phyloP scores from a whole-genome alignment of 495 filamentous ascomycete species.

The Xylaria grammica region DNA sequence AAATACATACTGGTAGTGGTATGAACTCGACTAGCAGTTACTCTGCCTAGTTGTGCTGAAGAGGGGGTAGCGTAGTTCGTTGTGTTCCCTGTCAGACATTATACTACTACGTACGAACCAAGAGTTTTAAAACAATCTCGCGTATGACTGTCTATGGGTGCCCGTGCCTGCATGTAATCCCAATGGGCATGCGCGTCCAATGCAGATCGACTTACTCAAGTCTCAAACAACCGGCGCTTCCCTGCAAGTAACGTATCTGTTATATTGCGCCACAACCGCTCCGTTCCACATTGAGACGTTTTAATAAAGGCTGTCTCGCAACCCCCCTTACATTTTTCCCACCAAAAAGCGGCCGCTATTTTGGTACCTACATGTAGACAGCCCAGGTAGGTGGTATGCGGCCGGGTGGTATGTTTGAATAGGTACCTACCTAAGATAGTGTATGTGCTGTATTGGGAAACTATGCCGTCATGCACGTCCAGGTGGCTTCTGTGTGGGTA shows the following conservation, averaged over 20 bases:
- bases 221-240: conserved; percentile 1
- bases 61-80: neutral
- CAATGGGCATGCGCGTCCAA: neutral
- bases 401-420: too few species aligned
- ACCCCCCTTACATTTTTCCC: too few species aligned
- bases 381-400: too few species aligned
- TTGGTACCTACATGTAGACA: too few species aligned
- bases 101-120: neutral
- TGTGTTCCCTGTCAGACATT: too few species aligned
- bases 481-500: neutral
- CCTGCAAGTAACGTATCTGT: neutral
- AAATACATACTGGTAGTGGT: too few species aligned
- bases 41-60: neutral
- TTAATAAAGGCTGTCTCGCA: neutral
- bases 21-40: too few species aligned
- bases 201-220: neutral
- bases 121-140: conserved; percentile 2
- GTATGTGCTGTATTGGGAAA: too few species aligned
- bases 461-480: neutral
- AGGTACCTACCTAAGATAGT: too few species aligned
- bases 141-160: too few species aligned
- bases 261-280: conserved; percentile 8
- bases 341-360: neutral
- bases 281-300: conserved; percentile 7
- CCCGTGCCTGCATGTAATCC: neutral